These are phyloP conservation scores for Solanum hybrid DNA, from an alignment of 305 asterid genomes.

Conservation along the genomic window DNA sequence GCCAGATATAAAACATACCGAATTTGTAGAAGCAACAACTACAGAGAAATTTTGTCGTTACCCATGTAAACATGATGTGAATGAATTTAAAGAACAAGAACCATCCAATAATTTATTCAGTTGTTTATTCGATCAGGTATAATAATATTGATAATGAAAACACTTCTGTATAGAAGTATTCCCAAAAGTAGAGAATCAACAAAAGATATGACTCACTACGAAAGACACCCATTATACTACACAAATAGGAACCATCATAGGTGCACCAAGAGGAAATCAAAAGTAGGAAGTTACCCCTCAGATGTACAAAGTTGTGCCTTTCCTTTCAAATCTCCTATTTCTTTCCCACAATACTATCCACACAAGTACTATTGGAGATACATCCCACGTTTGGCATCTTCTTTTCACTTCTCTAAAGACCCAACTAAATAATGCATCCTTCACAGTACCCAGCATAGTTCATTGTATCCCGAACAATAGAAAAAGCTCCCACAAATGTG, in stretches of 20 bases:
- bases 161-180: background rate
- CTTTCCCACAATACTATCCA: background rate
- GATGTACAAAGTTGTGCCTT: background rate
- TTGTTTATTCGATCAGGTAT: background rate
- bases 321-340: background rate
- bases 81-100: background rate
- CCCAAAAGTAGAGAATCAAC: background rate
- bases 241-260: background rate
- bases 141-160: background rate
- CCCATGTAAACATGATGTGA: background rate
- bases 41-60: background rate
- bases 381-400: background rate
- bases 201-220: background rate
- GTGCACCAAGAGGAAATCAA: background rate
- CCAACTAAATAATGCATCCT: background rate
- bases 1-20: background rate
- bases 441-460: background rate
- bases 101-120: background rate
- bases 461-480: background rate
- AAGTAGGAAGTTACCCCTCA: background rate
- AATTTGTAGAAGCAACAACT: background rate
- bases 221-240: background rate
- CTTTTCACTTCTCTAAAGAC: background rate
- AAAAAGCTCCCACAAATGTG: background rate
- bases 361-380: background rate